Evolutionary conservation across 768 basidiomycete species (phyloP), one percentile per base, ranked within the genome.

Genomic region (Xerocomus potaroensis): DNA sequence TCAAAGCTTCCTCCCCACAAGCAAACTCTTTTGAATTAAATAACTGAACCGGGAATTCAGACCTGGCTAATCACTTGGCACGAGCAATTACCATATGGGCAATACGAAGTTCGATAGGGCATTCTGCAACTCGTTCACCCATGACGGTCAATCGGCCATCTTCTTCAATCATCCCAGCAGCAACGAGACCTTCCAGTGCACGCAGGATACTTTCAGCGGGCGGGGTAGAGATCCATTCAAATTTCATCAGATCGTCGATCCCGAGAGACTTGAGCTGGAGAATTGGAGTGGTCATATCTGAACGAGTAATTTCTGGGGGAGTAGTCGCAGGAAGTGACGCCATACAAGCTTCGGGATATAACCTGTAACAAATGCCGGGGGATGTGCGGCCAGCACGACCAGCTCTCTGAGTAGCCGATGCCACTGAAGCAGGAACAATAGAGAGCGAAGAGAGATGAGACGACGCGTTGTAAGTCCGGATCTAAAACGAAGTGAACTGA

Each of bases 381-480:
- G 92, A 84, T 0, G 95, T 97, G 37, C 96, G 83, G 21, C 96
- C 96, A 8, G 96, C 95, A 44, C 96, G 82, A 23, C 96, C 96
- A 12, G 94, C 87, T 30, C 96, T 79, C 66, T 99, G 96, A 1
- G 81, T 87, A 2, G 93, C 90, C 8, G 93, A 96, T 6, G 95
- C 91, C 44, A 80, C 69, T 6, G 94, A 97, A 29, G 84, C 80
- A 1, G 94, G 88, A 5, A 91, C 81, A 2, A 84, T 85, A 7
- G 83, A 77, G 4, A 99, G 77, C 3, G 92, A 85, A 24, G 92
- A 87, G 46, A 98, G 81, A 2, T 82, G 76, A 5, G 88, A 90
- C 5, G 82, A 78, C 1, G 95, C 88, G 62, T 97, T 93, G 64
- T 86, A 96, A 1, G 84, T 86, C 45, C 91, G 83, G 37, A 97